Evolutionary conservation across 1,139 yeast genomes (phyloP).

Genomic region (Debaryomyces fabryi): DNA sequence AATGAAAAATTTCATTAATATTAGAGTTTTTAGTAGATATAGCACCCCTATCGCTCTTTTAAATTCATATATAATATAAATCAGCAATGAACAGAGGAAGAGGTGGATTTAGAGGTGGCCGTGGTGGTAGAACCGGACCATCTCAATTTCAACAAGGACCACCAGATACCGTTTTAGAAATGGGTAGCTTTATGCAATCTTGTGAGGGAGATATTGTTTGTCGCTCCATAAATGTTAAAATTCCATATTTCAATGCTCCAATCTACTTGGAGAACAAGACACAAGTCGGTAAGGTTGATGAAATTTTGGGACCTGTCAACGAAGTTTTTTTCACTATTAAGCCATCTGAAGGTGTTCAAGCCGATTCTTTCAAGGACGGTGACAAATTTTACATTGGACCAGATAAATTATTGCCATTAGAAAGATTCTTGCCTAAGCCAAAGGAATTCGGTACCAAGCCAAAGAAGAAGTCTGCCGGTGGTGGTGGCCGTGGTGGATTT

Average conservation of each 20-base stretch:
- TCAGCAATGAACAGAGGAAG: constrained; percentile 59
- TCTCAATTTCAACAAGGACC: constrained; percentile 74
- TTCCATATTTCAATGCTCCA: constrained; percentile 99
- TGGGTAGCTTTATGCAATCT: constrained; percentile 90
- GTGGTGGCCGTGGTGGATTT: constrained; percentile 44
- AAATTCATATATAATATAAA: constrained; percentile 7
- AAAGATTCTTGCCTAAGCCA: constrained; percentile 94
- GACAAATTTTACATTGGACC: constrained; percentile 95
- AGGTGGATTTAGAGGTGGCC: constrained; percentile 74
- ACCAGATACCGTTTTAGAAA: constrained; percentile 90
- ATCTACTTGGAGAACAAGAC: constrained; percentile 94
- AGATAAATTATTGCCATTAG: constrained; percentile 92
- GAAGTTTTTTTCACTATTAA: constrained; percentile 96
- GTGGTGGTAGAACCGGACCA: constrained; percentile 61
- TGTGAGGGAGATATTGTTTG: constrained; percentile 98
- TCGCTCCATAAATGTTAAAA: constrained; percentile 88
- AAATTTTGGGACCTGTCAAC: constrained; percentile 94
- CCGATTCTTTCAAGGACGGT: constrained; percentile 89
- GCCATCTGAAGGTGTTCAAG: constrained; percentile 95
- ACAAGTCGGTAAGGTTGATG: constrained; percentile 96
- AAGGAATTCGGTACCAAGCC: constrained; percentile 76
- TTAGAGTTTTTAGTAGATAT: constrained; percentile 3
- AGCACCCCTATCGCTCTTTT: constrained; percentile 4
- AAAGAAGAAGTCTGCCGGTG: constrained; percentile 65
- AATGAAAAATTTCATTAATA: constrained; percentile 18